Conservation (phyloP, 768 basidiomycete species). For the Russula foetens region DNA sequence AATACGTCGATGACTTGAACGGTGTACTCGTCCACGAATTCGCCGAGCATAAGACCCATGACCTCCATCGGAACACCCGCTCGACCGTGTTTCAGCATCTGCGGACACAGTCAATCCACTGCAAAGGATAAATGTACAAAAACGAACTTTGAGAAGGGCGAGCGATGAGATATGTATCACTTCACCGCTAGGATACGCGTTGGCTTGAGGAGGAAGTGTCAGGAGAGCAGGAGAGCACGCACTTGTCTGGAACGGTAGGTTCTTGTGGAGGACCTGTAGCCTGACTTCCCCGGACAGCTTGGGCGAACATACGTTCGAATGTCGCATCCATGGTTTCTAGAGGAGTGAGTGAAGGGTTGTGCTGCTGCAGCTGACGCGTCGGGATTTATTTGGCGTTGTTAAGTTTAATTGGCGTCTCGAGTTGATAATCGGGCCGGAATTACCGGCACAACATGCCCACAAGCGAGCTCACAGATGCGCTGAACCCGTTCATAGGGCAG, state of each 20-base stretch:
- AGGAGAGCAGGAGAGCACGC: constrained; percentile 18
- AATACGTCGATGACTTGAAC: constrained; percentile 95
- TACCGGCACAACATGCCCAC: constrained; percentile 38
- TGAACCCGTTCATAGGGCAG: constrained; percentile 60
- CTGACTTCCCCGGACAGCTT: constrained; percentile 22
- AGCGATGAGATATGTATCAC: constrained; percentile 96
- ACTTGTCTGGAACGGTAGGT: constrained; percentile 69
- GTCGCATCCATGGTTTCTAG: constrained; percentile 23
- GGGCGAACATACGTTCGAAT: constrained; percentile 30
- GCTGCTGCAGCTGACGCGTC: constrained; percentile 19
- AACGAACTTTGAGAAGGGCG: constrained; percentile 84
- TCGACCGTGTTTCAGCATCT: constrained; percentile 99
- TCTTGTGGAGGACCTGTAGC: constrained; percentile 32
- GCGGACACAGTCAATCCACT: constrained; percentile 7
- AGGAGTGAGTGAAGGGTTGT: too few relatives aligned
- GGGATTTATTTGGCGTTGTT: constrained; percentile 10
- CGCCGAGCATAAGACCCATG: constrained; percentile 96
- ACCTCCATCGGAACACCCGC: constrained; percentile 99
- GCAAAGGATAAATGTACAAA: not conserved
- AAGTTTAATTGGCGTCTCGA: not conserved
- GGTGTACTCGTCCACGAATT: constrained; percentile 97
- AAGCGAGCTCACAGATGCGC: constrained; percentile 72
- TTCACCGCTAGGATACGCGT: constrained; percentile 54
- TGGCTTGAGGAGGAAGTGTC: constrained; percentile 2
- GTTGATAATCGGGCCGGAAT: not conserved